These are phyloP conservation scores for Carex littledalei DNA, from an alignment of 176 grass and related monocot genomes.

Conservation along the genomic window DNA sequence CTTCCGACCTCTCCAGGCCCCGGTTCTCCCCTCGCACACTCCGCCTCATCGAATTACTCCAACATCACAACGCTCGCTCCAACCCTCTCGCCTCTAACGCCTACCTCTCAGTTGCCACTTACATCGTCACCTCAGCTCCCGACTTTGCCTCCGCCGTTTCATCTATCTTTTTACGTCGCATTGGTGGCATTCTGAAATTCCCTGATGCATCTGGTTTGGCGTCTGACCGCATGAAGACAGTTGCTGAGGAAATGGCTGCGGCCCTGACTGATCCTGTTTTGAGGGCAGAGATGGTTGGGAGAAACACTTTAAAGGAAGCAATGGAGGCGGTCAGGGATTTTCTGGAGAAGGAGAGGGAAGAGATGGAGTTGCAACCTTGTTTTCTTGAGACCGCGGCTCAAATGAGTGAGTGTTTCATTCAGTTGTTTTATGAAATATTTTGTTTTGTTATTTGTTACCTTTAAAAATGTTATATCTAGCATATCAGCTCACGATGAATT, in stretches of 20 bases:
- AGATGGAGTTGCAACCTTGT: background rate
- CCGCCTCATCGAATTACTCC: background rate
- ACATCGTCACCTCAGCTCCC: constrained; percentile 2
- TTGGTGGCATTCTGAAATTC: background rate
- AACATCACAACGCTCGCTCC: background rate
- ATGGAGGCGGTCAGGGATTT: constrained; percentile 14
- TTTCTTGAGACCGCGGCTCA: background rate
- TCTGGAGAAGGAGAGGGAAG: background rate
- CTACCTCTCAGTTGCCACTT: background rate
- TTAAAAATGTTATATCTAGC: background rate
- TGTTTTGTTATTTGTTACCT: background rate
- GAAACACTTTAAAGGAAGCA: background rate
- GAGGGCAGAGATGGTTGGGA: background rate
- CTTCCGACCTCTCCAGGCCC: background rate
- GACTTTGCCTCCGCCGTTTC: background rate
- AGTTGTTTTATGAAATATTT: background rate
- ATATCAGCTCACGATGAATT: background rate
- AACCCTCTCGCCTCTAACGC: background rate
- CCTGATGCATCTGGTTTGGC: background rate
- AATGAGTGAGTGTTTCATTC: background rate
- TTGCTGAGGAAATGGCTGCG: constrained; percentile 5
- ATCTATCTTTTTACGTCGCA: background rate
- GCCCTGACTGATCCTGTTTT: background rate
- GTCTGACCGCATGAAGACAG: background rate
- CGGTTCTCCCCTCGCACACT: background rate